Base-by-base conservation (phyloP, 179 eudicot genomes). In the Sideroxylon spinosum region DNA sequence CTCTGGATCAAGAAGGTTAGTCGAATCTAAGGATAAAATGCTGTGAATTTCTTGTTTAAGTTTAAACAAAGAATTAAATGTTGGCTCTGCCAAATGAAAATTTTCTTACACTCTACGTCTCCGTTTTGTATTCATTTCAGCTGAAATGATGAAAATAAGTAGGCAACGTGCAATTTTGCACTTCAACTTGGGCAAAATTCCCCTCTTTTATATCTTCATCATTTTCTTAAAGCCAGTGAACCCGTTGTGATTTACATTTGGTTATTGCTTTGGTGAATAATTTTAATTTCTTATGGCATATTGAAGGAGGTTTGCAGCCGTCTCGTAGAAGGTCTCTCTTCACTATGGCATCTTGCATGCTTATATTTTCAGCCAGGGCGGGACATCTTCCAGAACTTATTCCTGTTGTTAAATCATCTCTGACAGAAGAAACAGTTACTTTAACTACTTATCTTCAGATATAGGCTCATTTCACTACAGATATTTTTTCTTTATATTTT, bases 341-440 rank as follows among this genome's bases (percentile, higher is more conserved):
- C 83, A 92, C 91, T 19, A 78, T 89, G 91, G 95, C 97, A 20
- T 89, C 95, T 50, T 84, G 82, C 88, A 93, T 93, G 98, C 92
- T 93, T 50, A 85, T 93, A 78, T 85, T 88, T 81, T 82, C 93
- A 68, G 93, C 98, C 48, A 84, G 88, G 88, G 98, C 92, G 57
- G 88, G 90, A 85, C 86, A 86, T 84, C 88, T 93, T 82, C 90
- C 83, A 20, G 95, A 90, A 85, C 82, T 93, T 83, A 84, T 89
- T 78, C 91, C 91, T 81, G 63, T 85, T 64, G 85, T 92, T 73
- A 89, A 89, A 85, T 87, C 95, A 53, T 85, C 92, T 67, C 79
- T 93, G 91, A 86, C 91, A 23, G 88, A 89, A 62, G 78, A 73
- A 87, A 89, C 84, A 67, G 93, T 93, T 70, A 87, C 74, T 77